Evolutionary conservation across 2,329 filamentous ascomycete genomes (phyloP).

Genomic region (Diaporthe sp.): DNA sequence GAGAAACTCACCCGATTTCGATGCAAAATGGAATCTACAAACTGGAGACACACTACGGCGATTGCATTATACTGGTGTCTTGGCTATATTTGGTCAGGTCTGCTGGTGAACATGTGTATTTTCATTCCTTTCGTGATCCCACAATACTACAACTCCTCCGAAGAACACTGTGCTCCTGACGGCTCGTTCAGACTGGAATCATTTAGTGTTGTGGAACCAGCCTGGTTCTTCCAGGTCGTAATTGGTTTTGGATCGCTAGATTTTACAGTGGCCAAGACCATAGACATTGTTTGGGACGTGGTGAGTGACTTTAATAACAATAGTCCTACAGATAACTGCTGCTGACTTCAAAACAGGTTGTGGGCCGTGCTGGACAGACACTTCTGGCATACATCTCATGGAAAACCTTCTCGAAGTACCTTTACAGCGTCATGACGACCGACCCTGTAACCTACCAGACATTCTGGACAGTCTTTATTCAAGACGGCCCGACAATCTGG

Average conservation of each 20-base stretch:
- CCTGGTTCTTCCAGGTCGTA: background rate
- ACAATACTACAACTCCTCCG: too few relatives aligned
- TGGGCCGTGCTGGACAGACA: background rate
- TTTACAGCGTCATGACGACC: background rate
- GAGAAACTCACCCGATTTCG: background rate
- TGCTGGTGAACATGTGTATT: background rate
- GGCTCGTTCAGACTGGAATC: background rate
- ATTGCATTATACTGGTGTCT: background rate
- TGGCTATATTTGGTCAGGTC: background rate
- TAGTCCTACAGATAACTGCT: too few relatives aligned
- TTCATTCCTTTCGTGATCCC: background rate
- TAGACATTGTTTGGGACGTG: background rate
- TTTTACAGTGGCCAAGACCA: background rate
- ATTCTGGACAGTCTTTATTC: background rate
- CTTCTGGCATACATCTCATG: background rate
- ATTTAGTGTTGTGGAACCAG: background rate
- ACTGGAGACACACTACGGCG: background rate
- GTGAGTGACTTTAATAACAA: background rate
- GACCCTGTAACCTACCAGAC: background rate
- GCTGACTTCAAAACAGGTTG: background rate
- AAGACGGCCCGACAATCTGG: background rate
- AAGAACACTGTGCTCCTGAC: background rate
- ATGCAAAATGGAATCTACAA: background rate
- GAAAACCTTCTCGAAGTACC: background rate
- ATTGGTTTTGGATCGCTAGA: background rate